Evolutionary conservation across 768 basidiomycete genomes (phyloP).

Genomic region (Kondoa malvinella): DNA sequence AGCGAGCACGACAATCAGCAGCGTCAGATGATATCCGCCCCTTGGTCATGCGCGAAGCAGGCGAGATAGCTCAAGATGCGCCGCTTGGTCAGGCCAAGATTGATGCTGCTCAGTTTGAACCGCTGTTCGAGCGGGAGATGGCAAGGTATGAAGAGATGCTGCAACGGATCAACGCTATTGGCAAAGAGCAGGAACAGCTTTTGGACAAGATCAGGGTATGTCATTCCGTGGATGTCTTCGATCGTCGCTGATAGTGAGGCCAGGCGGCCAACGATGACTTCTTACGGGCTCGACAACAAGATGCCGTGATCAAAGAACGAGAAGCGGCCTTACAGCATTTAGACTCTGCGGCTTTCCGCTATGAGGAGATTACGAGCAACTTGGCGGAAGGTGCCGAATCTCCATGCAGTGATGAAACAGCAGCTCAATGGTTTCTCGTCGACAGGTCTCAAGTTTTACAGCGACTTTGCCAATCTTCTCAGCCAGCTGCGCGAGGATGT

Average conservation of each 20-base stretch:
- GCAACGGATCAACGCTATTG: constrained; percentile 42
- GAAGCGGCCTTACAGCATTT: constrained; percentile 66
- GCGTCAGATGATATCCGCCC: constrained; percentile 56
- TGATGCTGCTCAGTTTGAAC: constrained; percentile 73
- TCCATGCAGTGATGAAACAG: not conserved
- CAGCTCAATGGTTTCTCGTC: not conserved
- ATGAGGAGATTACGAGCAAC: constrained; percentile 65
- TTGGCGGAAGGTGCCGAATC: constrained; percentile 73
- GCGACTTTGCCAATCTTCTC: constrained; percentile 57
- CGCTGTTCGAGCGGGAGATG: constrained; percentile 58
- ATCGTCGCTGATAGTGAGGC: constrained; percentile 14
- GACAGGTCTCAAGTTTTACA: constrained; percentile 54
- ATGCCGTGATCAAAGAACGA: constrained; percentile 57
- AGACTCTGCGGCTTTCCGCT: constrained; percentile 71
- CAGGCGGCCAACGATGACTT: constrained; percentile 56
- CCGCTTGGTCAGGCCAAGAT: constrained; percentile 39
- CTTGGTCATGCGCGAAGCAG: constrained; percentile 49
- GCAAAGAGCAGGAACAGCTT: constrained; percentile 46
- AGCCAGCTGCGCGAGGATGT: constrained; percentile 28
- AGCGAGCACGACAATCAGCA: constrained; percentile 46
- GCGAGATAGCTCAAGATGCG: constrained; percentile 42
- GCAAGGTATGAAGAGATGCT: constrained; percentile 57
- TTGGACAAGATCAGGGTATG: constrained; percentile 52
- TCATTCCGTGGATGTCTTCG: constrained; percentile 2
- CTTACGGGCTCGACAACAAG: constrained; percentile 57